Evolutionary conservation across 2,329 filamentous ascomycete genomes (phyloP), one percentile per base, ranked within the genome.

Genomic region (Venturia aucupariae): DNA sequence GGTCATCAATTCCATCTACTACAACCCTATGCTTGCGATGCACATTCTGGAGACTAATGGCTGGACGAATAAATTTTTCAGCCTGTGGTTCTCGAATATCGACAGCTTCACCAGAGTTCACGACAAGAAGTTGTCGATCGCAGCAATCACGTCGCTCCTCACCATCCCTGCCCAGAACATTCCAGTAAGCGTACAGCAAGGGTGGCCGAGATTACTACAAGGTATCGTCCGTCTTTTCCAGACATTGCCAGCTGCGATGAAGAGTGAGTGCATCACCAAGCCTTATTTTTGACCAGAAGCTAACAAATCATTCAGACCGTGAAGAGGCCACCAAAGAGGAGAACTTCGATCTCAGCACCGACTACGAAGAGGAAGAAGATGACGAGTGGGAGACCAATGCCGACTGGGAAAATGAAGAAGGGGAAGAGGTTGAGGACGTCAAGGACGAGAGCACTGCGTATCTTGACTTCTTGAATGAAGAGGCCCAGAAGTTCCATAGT

Each of bases 41-140:
- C 88, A 92, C 67, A 86, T 96, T 44, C 83, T 99, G n/a, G 94
- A 99, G 78, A 79, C 82, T 63, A 93, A 95, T 72, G 88, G 86
- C 66, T 97, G 92, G 93, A 97, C 94, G 7, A 97, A 97, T 78
- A 95, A 95, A 74, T 99, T 99, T 80, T 99, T 99, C 81, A 96
- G 90, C 77, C 80, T 95, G 66, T 99, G 94, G 94, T 99, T 99
- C 76, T 90, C 90, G 51, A 95, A 88, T 78, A 99, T 99, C 79
- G 89, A 96, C 67, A 88, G 86, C 71, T 97, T 99, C 79, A 90
- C 86, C 62, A 85, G 94, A 51, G 94, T 99, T 2, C 94, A 99
- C 74, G 94, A 99, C 80, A 99, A 99, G 84, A 99, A 97, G 81
- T 82, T 99, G 32, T 97, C 91, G 67, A 97, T 99, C 70, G 90